Conservation (phyloP, 2,329 filamentous ascomycete species). For the Diaporthe destruens region DNA sequence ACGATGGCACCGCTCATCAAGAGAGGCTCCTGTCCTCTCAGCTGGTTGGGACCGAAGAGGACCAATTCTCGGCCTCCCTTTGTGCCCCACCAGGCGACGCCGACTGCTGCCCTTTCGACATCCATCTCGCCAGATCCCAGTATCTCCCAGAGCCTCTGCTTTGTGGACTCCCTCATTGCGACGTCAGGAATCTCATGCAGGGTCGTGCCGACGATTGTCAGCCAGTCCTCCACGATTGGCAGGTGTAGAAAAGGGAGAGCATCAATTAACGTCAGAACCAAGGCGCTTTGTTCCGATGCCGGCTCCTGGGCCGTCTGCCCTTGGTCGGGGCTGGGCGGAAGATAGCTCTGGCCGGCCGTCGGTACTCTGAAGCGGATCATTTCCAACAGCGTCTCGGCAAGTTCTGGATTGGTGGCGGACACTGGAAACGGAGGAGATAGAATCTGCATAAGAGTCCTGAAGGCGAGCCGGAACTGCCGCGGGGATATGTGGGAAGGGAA, state of each 20-base stretch:
- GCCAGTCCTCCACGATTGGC: conserved; percentile 81
- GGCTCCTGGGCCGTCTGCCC: conserved; percentile 50
- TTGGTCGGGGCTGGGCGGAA: conserved; percentile 56
- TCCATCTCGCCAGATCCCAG: conserved; percentile 88
- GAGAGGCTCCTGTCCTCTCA: conserved; percentile 46
- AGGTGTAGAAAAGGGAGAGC: conserved; percentile 80
- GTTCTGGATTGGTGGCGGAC: conserved; percentile 77
- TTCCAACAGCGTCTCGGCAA: conserved; percentile 86
- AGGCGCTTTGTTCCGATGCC: conserved; percentile 82
- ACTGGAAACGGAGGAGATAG: conserved; percentile 84
- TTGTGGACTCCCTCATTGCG: conserved; percentile 72
- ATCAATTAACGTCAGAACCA: conserved; percentile 83
- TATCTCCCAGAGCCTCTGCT: conserved; percentile 82
- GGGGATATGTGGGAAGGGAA: conserved; percentile 84
- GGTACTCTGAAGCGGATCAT: conserved; percentile 78
- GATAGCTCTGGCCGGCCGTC: conserved; percentile 58
- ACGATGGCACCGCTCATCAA: conserved; percentile 69
- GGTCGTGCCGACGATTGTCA: conserved; percentile 77
- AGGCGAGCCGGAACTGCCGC: conserved; percentile 89
- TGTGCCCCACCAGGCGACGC: conserved; percentile 87
- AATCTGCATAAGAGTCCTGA: conserved; percentile 86
- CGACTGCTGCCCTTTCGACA: conserved; percentile 82
- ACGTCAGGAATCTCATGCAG: conserved; percentile 74
- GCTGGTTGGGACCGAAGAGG: conserved; percentile 49
- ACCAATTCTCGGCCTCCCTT: conserved; percentile 67